Evolutionary conservation across 139 green algal genomes (phyloP).

Genomic region (Chlorella sp.): DNA sequence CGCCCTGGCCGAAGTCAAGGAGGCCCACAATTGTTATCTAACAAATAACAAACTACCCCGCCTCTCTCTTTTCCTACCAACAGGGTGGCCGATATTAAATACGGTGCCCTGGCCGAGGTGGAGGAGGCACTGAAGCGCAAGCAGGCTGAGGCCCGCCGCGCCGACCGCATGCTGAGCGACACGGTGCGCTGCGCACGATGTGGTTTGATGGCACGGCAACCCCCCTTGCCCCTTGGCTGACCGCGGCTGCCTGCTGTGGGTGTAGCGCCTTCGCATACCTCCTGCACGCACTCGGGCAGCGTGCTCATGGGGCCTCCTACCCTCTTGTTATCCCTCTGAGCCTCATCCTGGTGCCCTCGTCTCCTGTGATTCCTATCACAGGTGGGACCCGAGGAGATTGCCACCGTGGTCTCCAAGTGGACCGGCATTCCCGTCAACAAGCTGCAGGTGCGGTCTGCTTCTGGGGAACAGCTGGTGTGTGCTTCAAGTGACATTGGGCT

Average conservation of each 20-base stretch:
- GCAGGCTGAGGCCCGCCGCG: conserved; percentile 12
- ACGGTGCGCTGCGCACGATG: conserved; percentile 51
- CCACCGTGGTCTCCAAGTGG: conserved; percentile 84
- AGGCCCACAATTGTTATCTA: too few species aligned
- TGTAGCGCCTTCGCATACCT: background rate
- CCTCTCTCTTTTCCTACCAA: background rate
- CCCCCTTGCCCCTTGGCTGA: too few species aligned
- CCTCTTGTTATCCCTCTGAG: too few species aligned
- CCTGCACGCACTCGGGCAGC: too few species aligned
- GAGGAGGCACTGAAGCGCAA: conserved; percentile 67
- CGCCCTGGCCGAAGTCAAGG: background rate
- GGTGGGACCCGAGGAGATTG: conserved; percentile 74
- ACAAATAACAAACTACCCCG: background rate
- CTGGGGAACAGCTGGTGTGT: too few species aligned
- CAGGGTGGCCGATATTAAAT: conserved; percentile 18
- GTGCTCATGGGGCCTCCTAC: too few species aligned
- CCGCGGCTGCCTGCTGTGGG: too few species aligned
- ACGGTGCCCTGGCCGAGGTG: conserved; percentile 80
- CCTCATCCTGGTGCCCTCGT: too few species aligned
- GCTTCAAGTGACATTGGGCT: too few species aligned
- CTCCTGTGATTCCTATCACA: too few species aligned
- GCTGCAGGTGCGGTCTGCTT: conserved; percentile 59
- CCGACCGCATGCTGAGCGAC: conserved; percentile 85
- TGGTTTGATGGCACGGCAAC: too few species aligned
- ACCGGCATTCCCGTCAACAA: conserved; percentile 88